Evolutionary conservation across 148 eudicot species (phyloP).

Genomic region (Rhododendron ferrugineum): DNA sequence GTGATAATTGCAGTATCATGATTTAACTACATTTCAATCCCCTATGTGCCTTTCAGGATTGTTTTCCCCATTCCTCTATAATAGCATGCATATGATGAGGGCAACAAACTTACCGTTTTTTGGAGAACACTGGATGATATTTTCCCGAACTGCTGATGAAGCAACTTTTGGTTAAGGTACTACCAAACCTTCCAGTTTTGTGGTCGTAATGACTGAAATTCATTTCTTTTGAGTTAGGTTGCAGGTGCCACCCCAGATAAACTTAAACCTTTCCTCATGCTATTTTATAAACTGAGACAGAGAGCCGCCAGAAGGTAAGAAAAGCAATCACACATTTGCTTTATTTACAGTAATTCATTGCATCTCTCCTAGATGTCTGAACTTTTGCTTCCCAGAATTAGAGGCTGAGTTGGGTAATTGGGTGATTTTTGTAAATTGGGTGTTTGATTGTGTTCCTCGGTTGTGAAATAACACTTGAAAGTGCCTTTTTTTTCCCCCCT

Average conservation of each 20-base stretch:
- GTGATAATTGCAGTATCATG: neutral
- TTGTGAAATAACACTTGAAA: neutral
- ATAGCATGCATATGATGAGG: neutral
- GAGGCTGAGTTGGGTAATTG: neutral
- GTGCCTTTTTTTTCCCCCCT: neutral
- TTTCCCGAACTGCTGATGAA: neutral
- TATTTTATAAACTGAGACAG: neutral
- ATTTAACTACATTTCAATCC: neutral
- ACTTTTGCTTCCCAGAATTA: neutral
- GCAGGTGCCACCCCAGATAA: neutral
- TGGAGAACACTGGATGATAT: neutral
- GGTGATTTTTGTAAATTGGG: neutral
- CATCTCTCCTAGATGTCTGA: neutral
- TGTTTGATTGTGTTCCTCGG: neutral
- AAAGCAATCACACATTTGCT: neutral
- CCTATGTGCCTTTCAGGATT: neutral
- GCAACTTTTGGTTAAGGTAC: neutral
- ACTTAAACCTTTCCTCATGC: neutral
- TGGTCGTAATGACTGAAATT: neutral
- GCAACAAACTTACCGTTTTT: neutral
- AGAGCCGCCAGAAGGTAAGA: neutral
- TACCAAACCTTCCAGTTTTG: neutral
- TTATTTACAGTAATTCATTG: neutral
- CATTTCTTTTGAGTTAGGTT: neutral
- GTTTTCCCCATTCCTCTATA: neutral